Evolutionary conservation across 495 filamentous ascomycete genomes (phyloP).

Genomic region (Jackrogersella multiformis): DNA sequence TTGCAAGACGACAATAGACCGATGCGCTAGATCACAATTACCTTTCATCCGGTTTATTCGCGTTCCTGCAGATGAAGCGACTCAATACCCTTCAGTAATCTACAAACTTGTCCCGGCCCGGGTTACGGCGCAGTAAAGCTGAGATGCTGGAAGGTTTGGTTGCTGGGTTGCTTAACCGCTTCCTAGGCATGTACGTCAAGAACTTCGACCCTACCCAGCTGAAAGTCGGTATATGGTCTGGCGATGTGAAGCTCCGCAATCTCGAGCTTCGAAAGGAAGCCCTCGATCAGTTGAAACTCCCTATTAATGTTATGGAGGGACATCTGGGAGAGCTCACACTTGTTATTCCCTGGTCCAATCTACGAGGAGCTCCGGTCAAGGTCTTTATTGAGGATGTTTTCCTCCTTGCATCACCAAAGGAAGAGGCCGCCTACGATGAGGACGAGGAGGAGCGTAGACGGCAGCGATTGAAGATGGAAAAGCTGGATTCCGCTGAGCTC

Average conservation of each 20-base stretch:
- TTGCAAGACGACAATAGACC: constrained; percentile 5
- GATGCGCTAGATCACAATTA: background rate
- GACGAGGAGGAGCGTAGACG: constrained; percentile 86
- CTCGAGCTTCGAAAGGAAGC: constrained; percentile 93
- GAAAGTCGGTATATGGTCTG: constrained; percentile 97
- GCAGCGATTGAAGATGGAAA: constrained; percentile 94
- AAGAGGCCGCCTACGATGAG: constrained; percentile 90
- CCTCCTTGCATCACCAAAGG: constrained; percentile 89
- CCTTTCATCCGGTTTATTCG: background rate
- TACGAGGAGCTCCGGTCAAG: constrained; percentile 91
- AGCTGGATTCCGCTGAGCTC: constrained; percentile 93
- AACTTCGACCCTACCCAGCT: constrained; percentile 97
- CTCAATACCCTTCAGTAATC: constrained; percentile 41
- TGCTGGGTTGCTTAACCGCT: constrained; percentile 95
- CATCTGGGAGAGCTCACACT: constrained; percentile 91
- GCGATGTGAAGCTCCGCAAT: constrained; percentile 91
- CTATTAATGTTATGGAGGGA: constrained; percentile 94
- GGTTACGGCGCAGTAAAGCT: constrained; percentile 60
- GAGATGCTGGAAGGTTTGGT: constrained; percentile 72
- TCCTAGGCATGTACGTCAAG: constrained; percentile 99
- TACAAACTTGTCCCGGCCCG: constrained; percentile 54
- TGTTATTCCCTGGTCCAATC: constrained; percentile 94
- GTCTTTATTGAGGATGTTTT: constrained; percentile 97
- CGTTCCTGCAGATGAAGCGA: constrained; percentile 47
- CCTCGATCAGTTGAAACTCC: constrained; percentile 93